These are phyloP conservation scores for Pontederia paniculata DNA, from an alignment of 176 grass and related monocot genomes.

Conservation along the genomic window DNA sequence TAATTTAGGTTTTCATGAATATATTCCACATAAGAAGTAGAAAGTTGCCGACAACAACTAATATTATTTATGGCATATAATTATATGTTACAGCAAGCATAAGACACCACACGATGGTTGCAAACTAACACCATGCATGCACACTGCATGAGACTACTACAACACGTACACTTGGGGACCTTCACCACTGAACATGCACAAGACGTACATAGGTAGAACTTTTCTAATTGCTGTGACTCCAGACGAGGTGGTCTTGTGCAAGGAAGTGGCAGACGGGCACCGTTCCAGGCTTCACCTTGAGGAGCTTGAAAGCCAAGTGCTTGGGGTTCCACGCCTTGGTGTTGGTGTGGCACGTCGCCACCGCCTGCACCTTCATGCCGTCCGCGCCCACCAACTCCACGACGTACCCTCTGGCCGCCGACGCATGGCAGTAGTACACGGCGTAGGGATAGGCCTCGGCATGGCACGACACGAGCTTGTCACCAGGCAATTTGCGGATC, in stretches of 20 bases:
- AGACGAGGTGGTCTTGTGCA: not conserved
- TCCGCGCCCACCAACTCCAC: not conserved
- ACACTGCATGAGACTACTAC: no score
- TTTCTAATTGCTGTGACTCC: not conserved
- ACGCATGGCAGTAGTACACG: not conserved
- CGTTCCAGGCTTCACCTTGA: not conserved
- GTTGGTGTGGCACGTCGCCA: not conserved
- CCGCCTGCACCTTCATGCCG: not conserved
- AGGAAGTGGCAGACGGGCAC: constrained; percentile 5
- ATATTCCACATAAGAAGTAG: no score
- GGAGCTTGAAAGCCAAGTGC: not conserved
- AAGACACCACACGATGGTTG: no score
- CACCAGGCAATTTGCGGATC: not conserved
- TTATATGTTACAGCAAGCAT: no score
- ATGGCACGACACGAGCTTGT: not conserved
- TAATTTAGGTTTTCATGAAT: no score
- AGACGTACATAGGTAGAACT: no score
- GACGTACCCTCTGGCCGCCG: not conserved
- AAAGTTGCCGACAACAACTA: no score
- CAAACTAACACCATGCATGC: no score
- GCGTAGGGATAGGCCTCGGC: not conserved
- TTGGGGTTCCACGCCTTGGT: not conserved
- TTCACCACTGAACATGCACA: no score
- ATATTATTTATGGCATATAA: no score
- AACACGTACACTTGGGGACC: no score